Percentiles rank a stretch among this genome's conserved stretches.
Evolutionary conservation across 1,284 basidiomycete species (phyloP).

Genomic region (Pulveroboletus sp.): DNA sequence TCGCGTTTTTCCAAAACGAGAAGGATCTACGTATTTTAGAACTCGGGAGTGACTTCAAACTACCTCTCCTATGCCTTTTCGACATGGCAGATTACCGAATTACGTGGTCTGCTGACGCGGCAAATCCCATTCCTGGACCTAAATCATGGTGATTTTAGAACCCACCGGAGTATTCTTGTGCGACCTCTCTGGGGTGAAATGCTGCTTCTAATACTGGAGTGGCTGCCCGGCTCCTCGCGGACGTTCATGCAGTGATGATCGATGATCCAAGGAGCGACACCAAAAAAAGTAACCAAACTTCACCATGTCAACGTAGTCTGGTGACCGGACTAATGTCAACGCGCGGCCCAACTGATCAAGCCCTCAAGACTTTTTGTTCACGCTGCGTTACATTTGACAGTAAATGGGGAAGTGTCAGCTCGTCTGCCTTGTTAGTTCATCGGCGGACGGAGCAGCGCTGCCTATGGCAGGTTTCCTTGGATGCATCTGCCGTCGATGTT

Average conservation of each 20-base stretch:
- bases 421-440: background rate
- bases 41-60: too few relatives aligned
- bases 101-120: too few relatives aligned
- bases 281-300: background rate
- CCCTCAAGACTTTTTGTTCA: background rate
- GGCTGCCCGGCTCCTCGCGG: background rate
- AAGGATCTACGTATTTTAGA: too few relatives aligned
- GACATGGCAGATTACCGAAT: too few relatives aligned
- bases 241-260: too few relatives aligned
- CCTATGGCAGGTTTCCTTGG: background rate
- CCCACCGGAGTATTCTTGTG: background rate
- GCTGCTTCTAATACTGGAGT: background rate
- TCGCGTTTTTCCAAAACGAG: too few relatives aligned
- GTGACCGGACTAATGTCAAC: too few relatives aligned
- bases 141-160: background rate
- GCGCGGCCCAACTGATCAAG: background rate
- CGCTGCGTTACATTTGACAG: background rate
- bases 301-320: too few relatives aligned
- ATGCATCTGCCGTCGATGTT: too few relatives aligned
- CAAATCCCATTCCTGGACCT: too few relatives aligned
- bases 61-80: too few relatives aligned
- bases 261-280: too few relatives aligned
- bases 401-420: constrained; percentile 14
- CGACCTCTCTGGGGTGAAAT: background rate
- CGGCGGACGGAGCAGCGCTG: background rate